Percentiles rank a stretch among this genome's conserved stretches.
These are phyloP conservation scores for Cordyceps cateniannulata DNA, from an alignment of 2,329 filamentous ascomycete species.

Conservation along the genomic window DNA sequence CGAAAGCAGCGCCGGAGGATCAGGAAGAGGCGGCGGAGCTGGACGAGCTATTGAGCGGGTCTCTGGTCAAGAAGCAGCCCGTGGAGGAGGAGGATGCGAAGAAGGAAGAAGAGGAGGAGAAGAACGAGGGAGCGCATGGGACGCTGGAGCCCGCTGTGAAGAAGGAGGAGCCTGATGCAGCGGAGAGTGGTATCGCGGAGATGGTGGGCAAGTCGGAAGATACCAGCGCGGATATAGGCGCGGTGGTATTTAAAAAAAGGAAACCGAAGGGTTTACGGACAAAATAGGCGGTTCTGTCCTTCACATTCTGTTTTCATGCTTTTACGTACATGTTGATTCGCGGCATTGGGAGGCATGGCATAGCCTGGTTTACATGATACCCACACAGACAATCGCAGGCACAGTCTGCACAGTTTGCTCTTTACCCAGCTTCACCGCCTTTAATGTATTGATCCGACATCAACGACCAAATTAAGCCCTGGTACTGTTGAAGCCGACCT, in stretches of 20 bases:
- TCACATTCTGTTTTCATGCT: neutral
- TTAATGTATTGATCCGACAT: no score
- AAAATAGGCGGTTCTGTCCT: neutral
- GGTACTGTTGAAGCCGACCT: neutral
- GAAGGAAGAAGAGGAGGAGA: slow-evolving; percentile 18
- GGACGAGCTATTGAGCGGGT: slow-evolving; percentile 50
- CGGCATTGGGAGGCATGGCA: neutral
- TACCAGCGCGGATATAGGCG: slow-evolving; percentile 29
- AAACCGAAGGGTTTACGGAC: slow-evolving; percentile 58
- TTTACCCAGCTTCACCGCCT: neutral
- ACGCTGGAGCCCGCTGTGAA: slow-evolving; percentile 29
- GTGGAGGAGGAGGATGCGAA: slow-evolving; percentile 12
- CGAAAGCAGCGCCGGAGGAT: slow-evolving; percentile 40
- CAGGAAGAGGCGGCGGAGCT: slow-evolving; percentile 50
- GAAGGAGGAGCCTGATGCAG: slow-evolving; percentile 33
- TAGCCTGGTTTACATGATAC: neutral
- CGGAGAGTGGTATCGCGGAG: slow-evolving; percentile 13
- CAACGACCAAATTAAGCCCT: neutral
- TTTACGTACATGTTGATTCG: neutral
- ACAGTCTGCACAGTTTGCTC: neutral
- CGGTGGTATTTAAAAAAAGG: slow-evolving; percentile 72
- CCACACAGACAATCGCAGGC: neutral
- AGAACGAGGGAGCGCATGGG: slow-evolving; percentile 13
- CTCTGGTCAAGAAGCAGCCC: slow-evolving; percentile 20
- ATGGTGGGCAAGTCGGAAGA: slow-evolving; percentile 33